Conservation (phyloP, 768 basidiomycete genomes). For the Suillus discolor region DNA sequence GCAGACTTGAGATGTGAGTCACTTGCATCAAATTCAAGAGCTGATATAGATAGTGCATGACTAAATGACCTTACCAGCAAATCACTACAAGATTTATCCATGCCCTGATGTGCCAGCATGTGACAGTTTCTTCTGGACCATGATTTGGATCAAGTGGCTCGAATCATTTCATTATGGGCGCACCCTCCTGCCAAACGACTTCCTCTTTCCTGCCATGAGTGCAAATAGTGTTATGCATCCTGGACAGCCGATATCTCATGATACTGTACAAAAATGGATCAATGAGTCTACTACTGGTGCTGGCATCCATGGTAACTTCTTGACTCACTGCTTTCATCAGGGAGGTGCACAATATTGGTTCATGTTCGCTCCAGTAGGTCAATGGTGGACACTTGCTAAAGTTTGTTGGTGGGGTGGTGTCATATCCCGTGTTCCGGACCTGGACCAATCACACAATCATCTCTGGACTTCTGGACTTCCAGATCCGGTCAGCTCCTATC, state of each 20-base stretch:
- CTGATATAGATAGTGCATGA: not conserved
- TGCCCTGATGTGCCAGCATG: not conserved
- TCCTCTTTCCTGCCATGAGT: conserved; percentile 26
- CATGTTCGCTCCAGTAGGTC: conserved; percentile 24
- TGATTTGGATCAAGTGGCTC: not conserved
- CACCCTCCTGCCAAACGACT: conserved; percentile 16
- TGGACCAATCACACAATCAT: too few species aligned
- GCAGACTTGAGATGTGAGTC: conserved; percentile 17
- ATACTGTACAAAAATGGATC: conserved; percentile 24
- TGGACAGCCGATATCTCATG: conserved; percentile 23
- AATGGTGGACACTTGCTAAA: conserved; percentile 36
- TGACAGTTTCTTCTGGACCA: not conserved
- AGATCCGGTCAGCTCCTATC: too few species aligned
- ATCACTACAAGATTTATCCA: not conserved
- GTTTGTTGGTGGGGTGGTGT: conserved; percentile 47
- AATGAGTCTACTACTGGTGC: conserved; percentile 15
- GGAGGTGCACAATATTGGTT: conserved; percentile 33
- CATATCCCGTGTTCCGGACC: too few species aligned
- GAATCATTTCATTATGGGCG: conserved; percentile 13
- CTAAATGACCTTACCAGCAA: not conserved
- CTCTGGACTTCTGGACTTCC: too few species aligned
- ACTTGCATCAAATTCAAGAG: not conserved
- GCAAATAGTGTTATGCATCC: conserved; percentile 25
- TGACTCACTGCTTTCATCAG: conserved; percentile 30
- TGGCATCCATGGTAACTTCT: conserved; percentile 18